Conservation (phyloP, 306 rosid genomes). For the Bauhinia variegata region DNA sequence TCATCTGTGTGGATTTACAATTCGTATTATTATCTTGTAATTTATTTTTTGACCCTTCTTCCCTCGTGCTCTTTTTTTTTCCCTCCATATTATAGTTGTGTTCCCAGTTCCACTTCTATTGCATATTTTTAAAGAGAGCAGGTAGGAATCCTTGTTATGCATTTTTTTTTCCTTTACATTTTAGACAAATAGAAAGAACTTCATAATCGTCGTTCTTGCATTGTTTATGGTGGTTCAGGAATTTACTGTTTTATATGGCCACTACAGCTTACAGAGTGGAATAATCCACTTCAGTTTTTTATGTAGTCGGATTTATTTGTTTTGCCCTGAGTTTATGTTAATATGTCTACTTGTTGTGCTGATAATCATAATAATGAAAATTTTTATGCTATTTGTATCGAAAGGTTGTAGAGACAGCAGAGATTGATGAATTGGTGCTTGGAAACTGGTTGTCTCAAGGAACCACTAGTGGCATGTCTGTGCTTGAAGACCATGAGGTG, state of each 20-base stretch:
- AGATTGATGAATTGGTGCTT: conserved; percentile 76
- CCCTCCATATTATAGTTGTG: neutral
- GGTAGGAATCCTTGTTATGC: neutral
- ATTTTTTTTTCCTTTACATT: too few relatives aligned
- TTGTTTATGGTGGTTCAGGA: conserved; percentile 1
- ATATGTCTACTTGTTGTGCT: neutral
- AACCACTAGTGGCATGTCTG: conserved; percentile 56
- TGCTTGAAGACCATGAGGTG: conserved; percentile 72
- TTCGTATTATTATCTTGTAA: conserved; percentile 11
- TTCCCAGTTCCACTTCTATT: conserved; percentile 14
- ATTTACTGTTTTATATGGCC: conserved; percentile 11
- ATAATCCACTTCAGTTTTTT: neutral
- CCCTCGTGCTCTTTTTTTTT: neutral
- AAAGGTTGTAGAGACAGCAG: conserved; percentile 53
- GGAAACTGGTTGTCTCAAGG: conserved; percentile 88
- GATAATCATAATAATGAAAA: conserved; percentile 30
- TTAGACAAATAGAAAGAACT: neutral
- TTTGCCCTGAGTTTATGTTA: conserved; percentile 1
- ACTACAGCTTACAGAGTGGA: neutral
- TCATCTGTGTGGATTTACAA: neutral
- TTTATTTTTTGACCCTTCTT: neutral
- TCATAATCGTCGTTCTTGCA: neutral
- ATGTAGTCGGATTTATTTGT: neutral
- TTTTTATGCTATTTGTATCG: conserved; percentile 38
- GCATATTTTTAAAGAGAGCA: neutral